These are phyloP conservation scores for Cetradonia linearis DNA, from an alignment of 495 filamentous ascomycete genomes.

Conservation along the genomic window DNA sequence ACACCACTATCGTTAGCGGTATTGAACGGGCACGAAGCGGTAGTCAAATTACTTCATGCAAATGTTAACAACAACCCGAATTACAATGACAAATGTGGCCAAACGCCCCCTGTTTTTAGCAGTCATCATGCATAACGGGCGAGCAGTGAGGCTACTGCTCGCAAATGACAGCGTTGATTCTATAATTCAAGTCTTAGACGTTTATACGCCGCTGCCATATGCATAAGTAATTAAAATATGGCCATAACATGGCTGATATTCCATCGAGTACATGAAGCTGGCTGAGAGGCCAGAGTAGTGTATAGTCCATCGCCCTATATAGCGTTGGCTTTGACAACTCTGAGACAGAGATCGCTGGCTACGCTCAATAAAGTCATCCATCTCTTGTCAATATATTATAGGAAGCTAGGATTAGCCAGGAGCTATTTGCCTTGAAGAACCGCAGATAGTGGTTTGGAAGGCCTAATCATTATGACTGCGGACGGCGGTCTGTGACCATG, in stretches of 20 bases:
- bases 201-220: neutral
- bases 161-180: neutral
- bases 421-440: no score
- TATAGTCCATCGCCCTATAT: neutral
- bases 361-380: neutral
- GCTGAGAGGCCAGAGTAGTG: neutral
- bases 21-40: neutral
- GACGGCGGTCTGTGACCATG: no score
- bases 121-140: neutral
- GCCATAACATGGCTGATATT: neutral
- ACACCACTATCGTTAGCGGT: neutral
- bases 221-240: no score
- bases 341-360: neutral
- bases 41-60: constrained; percentile 10
- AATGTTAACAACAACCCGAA: neutral
- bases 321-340: neutral
- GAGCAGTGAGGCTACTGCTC: neutral
- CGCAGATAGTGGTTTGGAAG: no score
- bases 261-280: neutral
- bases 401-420: no score
- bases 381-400: no score
- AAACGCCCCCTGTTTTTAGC: neutral
- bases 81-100: neutral
- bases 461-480: no score
- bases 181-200: neutral